Base-by-base conservation (phyloP, 305 asterid species). In the Solanum hybrid region DNA sequence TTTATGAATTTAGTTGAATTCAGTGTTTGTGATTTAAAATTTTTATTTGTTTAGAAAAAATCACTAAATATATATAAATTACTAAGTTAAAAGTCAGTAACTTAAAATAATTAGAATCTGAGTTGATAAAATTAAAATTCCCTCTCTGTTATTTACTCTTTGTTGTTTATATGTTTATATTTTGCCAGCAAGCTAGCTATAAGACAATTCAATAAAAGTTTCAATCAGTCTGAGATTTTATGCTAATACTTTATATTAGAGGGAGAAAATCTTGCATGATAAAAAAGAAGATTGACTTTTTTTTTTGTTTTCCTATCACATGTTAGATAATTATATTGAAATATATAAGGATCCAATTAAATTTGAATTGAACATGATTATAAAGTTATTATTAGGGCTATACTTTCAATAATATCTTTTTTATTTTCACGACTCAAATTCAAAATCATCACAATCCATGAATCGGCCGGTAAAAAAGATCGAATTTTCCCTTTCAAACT, bases 331-430 rank as follows among this genome's bases (percentile, higher is more conserved):
- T 11, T 67, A n/a, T 57, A 57, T 57, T 61, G 2, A 61, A 7
- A 8, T 61, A 1, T 4, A 24, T 11, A 0, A 0, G 6, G 0
- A 11, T 12, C 0, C 2, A 1, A 69, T 24, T 69, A 11, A 24
- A 24, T 69, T 69, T 11, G 4, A 24, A 69, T 69, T 18, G 5
- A 20, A 57, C 0, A 69, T 20, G 8, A 69, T 12, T 24, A 69
- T 5, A 69, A 24, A 24, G 31, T 1, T 69, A 69, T 24, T 69
- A 24, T 7, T 5, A 2, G 31, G 13, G 0, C 3, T 4, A 69
- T 0, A 69, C 1, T 24, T 24, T 24, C 1, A 69, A 11, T 0
- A 24, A 11, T 24, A 10, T 24, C 2, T 11, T n/a, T 69, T 69
- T 20, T 0, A 69, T 24, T 24, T 69, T 69, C 4, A 11, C 1